A percentile compares a stretch with the other conserved stretches of the same genome.
These are phyloP conservation scores for Lachnellula willkommii DNA, from an alignment of 2,329 filamentous ascomycete genomes.

Conservation along the genomic window DNA sequence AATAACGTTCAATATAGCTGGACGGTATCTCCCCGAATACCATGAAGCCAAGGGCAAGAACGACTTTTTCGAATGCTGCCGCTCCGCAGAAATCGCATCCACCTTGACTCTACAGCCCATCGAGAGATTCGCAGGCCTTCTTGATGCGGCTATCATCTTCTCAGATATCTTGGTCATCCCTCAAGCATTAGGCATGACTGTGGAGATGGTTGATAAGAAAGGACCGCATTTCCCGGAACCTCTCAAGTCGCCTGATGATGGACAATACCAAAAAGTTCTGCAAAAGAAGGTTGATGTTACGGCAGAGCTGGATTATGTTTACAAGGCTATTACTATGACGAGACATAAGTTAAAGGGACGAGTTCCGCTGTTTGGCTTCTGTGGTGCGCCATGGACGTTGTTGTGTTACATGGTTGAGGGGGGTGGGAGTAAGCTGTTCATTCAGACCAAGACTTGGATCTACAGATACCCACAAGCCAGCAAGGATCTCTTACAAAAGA, in stretches of 20 bases:
- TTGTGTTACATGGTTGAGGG: constrained; percentile 99
- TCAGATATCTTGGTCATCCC: constrained; percentile 97
- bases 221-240: constrained; percentile 91
- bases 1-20: constrained; percentile 54
- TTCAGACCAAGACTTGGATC: constrained; percentile 92
- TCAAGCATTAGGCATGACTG: constrained; percentile 96
- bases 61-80: constrained; percentile 98
- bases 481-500: constrained; percentile 80
- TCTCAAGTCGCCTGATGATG: constrained; percentile 70
- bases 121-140: constrained; percentile 81
- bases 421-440: constrained; percentile 90
- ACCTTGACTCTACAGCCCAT: constrained; percentile 92
- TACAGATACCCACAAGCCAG: constrained; percentile 80
- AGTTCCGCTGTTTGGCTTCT: constrained; percentile 93
- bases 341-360: constrained; percentile 80
- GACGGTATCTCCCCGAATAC: constrained; percentile 95
- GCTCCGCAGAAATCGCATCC: constrained; percentile 84
- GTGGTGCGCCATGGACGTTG: constrained; percentile 92
- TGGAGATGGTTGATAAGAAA: constrained; percentile 97
- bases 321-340: constrained; percentile 89
- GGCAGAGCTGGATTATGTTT: constrained; percentile 85
- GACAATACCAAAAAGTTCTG: constrained; percentile 76
- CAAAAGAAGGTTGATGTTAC: constrained; percentile 75
- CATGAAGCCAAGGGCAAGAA: constrained; percentile 85
- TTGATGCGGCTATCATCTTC: constrained; percentile 98